Base-by-base conservation (phyloP, 2,329 filamentous ascomycete species). In the Chaetothyriales sp. region DNA sequence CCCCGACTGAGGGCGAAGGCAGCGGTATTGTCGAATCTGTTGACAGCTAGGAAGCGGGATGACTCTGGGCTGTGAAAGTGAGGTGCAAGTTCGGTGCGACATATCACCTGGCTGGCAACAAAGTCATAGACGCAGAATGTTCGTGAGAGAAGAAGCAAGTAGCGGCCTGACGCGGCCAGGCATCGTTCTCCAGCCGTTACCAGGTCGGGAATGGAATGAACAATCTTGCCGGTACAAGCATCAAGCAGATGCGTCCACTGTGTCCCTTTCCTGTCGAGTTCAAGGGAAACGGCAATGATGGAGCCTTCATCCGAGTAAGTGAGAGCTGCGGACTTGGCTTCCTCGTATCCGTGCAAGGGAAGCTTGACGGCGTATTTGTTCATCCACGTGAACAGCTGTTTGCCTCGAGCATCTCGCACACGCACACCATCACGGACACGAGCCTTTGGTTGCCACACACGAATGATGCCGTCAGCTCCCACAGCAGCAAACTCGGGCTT, bases 221-320 rank as follows among this genome's bases (percentile, higher is more conserved):
- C 78, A 40, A 94, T 72, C 7, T 70, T 71, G 10, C 87, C 86
- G 8, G 77, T 80, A 19, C 77, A 73, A 1, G 85, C 75, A 65
- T 95, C 84, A 57, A 97, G 78, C 50, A 95, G 74, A 61, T 92
- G 10, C 20, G 81, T 9, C 94, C 74, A 15, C 82, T 72, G 4
- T 53, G 55, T n/a, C 82, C 81, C 4, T 77, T 71, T 47, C 78
- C 74, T 8, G 70, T 64, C 28, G 70, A 69, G 29, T 75, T 59
- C 15, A 55, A 51, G 4, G 81, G 48, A 59, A 20, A 51, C 58
- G 2, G 87, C 88, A n/a, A 94, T 71, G 1, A 86, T 79, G 10
- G 88, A 94, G 1, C 86, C 87, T 64, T 95, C 89, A 56, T 86
- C 80, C 0, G 89, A 94, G 64, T 86, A 95, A 20, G 82, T 74